Evolutionary conservation across 2,329 filamentous ascomycete genomes (phyloP).

Genomic region (Mycosphaerelloides madeirae): DNA sequence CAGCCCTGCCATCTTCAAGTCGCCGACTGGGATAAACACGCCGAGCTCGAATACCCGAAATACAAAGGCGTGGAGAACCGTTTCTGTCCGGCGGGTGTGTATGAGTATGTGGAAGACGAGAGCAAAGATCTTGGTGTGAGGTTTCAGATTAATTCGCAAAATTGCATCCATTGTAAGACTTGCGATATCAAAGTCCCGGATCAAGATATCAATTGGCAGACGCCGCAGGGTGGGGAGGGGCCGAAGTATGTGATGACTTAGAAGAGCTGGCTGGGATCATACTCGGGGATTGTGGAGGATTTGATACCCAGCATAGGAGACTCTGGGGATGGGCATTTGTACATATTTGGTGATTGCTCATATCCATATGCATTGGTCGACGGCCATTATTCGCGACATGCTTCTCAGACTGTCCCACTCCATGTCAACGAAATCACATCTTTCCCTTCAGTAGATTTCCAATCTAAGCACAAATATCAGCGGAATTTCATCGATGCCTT

Average conservation of each 20-base stretch:
- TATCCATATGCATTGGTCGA: too few species aligned
- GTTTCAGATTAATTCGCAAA: conserved; percentile 97
- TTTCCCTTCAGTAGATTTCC: conserved; percentile 66
- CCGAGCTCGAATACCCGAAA: conserved; percentile 72
- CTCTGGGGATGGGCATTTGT: too few species aligned
- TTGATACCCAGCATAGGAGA: too few species aligned
- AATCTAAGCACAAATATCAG: too few species aligned
- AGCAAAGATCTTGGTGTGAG: conserved; percentile 81
- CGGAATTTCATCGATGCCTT: too few species aligned
- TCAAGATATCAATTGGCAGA: conserved; percentile 93
- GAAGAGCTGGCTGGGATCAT: not conserved
- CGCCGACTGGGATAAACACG: conserved; percentile 89
- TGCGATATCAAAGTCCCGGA: conserved; percentile 97
- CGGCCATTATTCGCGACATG: too few species aligned
- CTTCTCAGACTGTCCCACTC: too few species aligned
- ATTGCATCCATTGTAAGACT: conserved; percentile 99
- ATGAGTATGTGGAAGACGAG: conserved; percentile 94
- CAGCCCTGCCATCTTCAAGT: conserved; percentile 96
- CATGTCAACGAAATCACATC: conserved; percentile 44
- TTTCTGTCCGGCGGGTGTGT: conserved; percentile 95
- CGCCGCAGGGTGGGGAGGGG: conserved; percentile 78
- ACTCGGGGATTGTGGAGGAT: too few species aligned
- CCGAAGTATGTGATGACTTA: conserved; percentile 61
- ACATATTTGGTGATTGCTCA: too few species aligned
- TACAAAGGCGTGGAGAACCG: conserved; percentile 93